Percentiles rank a stretch among this genome's conserved stretches.
Evolutionary conservation across 2,329 filamentous ascomycete genomes (phyloP).

Genomic region (Karstenula rhodostoma): DNA sequence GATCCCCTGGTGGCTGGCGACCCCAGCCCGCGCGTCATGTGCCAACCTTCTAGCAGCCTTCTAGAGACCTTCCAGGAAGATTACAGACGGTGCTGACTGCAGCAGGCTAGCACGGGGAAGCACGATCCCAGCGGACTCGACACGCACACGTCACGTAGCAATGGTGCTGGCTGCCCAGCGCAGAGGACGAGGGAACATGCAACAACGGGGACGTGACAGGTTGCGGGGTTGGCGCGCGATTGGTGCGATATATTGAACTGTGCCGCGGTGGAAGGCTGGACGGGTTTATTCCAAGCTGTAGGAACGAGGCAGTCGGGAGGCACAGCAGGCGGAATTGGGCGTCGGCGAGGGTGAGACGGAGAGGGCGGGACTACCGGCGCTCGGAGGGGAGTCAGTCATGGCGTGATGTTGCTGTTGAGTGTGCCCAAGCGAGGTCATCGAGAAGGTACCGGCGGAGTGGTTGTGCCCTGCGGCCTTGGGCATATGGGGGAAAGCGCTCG

Average conservation of each 20-base stretch:
- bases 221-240: slow-evolving; percentile 3
- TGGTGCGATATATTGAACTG: not conserved
- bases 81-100: slow-evolving; percentile 11
- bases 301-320: slow-evolving; percentile 2
- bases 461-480: not conserved
- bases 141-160: not conserved
- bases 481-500: not conserved
- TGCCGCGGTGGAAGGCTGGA: not conserved
- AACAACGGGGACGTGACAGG: not conserved
- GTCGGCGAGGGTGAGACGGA: not conserved
- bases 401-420: not conserved
- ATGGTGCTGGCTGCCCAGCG: not conserved
- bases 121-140: not conserved
- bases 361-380: not conserved
- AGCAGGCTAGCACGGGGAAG: slow-evolving; percentile 4
- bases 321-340: not conserved
- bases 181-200: not conserved
- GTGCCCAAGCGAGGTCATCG: not conserved
- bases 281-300: not conserved
- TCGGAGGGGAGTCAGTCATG: not conserved
- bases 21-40: not conserved
- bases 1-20: not conserved
- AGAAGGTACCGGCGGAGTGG: not conserved
- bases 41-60: slow-evolving; percentile 12
- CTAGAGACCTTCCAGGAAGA: slow-evolving; percentile 13